These are phyloP conservation scores for Tricholoma furcatifolium DNA, from an alignment of 768 basidiomycete genomes.

Conservation along the genomic window DNA sequence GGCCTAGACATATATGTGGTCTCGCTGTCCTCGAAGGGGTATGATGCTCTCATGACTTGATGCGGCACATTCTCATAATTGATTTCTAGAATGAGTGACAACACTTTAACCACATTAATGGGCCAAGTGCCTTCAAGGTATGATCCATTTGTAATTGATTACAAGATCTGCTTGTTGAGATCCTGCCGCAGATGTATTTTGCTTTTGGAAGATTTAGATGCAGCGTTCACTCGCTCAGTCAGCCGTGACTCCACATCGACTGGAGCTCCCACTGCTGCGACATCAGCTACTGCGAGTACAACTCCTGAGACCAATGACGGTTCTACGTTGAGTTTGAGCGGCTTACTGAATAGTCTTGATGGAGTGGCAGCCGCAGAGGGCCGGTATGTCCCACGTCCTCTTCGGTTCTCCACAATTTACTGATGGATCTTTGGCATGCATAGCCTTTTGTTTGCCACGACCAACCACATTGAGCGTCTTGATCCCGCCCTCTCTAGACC, in stretches of 20 bases:
- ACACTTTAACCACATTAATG: constrained; percentile 84
- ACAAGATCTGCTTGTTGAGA: constrained; percentile 14
- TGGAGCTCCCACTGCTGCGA: constrained; percentile 57
- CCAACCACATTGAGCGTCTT: constrained; percentile 91
- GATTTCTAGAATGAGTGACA: constrained; percentile 78
- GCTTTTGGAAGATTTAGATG: constrained; percentile 91
- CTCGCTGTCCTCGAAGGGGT: constrained; percentile 86
- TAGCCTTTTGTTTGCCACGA: constrained; percentile 86
- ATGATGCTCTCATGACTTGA: constrained; percentile 18
- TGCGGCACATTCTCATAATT: constrained; percentile 15
- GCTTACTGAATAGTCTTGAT: constrained; percentile 82
- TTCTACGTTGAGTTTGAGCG: constrained; percentile 82
- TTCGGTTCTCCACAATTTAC: not conserved
- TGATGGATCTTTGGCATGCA: constrained; percentile 17
- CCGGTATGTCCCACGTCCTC: constrained; percentile 50
- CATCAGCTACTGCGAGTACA: constrained; percentile 38
- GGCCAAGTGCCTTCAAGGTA: constrained; percentile 84
- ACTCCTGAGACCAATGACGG: constrained; percentile 61
- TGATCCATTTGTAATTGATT: constrained; percentile 11
- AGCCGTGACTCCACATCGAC: constrained; percentile 81
- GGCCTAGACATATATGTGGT: constrained; percentile 91
- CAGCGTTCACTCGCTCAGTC: constrained; percentile 86
- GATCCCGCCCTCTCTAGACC: constrained; percentile 87
- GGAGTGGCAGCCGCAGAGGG: constrained; percentile 86
- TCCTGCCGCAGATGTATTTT: constrained; percentile 71